Evolutionary conservation across 495 filamentous ascomycete genomes (phyloP).

Genomic region (Penicillium desertorum): DNA sequence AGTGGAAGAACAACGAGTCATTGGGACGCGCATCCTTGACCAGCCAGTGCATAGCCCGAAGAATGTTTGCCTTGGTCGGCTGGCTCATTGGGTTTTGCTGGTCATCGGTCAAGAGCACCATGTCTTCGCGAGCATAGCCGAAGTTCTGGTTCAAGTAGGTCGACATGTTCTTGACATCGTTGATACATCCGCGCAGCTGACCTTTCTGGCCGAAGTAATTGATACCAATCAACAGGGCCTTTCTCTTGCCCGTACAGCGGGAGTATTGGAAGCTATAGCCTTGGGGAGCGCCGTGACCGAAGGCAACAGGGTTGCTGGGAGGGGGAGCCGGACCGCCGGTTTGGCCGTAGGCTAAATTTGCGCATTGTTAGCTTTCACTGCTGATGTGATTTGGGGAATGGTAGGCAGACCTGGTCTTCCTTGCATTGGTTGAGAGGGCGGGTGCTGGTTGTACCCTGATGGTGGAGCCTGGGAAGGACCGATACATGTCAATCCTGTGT

Average conservation of each 20-base stretch:
- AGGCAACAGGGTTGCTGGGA: conserved; percentile 51
- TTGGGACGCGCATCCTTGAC: conserved; percentile 93
- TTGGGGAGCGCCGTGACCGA: conserved; percentile 75
- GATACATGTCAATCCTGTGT: conserved; percentile 19
- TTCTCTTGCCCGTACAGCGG: conserved; percentile 83
- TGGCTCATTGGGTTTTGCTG: conserved; percentile 97
- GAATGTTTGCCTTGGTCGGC: conserved; percentile 92
- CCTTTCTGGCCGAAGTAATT: conserved; percentile 96
- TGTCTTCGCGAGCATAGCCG: conserved; percentile 92
- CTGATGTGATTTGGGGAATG: not conserved
- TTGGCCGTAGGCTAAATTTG: conserved; percentile 28
- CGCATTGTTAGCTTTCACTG: conserved; percentile 5
- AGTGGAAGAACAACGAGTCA: conserved; percentile 98
- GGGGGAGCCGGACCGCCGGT: conserved; percentile 43
- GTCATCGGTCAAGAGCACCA: conserved; percentile 97
- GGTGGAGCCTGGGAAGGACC: conserved; percentile 26
- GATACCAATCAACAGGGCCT: conserved; percentile 93
- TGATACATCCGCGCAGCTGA: conserved; percentile 93
- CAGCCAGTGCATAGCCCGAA: conserved; percentile 97
- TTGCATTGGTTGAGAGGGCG: conserved; percentile 34
- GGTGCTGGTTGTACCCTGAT: conserved; percentile 38
- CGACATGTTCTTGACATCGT: conserved; percentile 98
- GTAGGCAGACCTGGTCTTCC: conserved; percentile 39
- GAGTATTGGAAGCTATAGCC: conserved; percentile 88
- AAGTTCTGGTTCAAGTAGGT: conserved; percentile 86